Evolutionary conservation across 805 yeast genomes (phyloP), one percentile per base, ranked within the genome.

Genomic region (Wickerhamiella brachini): DNA sequence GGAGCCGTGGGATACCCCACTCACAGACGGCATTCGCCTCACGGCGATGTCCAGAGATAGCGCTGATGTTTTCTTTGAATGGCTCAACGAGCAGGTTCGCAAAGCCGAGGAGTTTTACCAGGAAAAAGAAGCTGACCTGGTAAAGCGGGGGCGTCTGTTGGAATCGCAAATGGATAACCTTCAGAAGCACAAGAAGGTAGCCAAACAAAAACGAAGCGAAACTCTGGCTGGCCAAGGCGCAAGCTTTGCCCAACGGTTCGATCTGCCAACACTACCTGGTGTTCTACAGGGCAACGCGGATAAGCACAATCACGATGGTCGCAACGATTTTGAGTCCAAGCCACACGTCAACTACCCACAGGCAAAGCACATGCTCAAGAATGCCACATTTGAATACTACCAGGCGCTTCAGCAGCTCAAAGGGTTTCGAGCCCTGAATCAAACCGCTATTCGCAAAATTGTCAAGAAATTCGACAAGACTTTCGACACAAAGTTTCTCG

Each of bases 381-480:
- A 71, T 29, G 94, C 94, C 0, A 63, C 82, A 24, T 67, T 78
- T 51, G 95, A 86, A 60, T 81, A 76, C 57, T 87, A 86, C 64
- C 73, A 90, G 52, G 77, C 84, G 8, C 68, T 87, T 54, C 85
- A 84, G 53, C 71, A 85, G 37, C 67, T 85, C 48, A 77, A 77
- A 56, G 81, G 85, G 0, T 93, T 80, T 64, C 73, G 85, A 56
- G 71, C 81, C 47, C 66, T 89, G 58, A 93, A 93, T 66, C 73
- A 88, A 29, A 88, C 95, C 0, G 98, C 94, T 0, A 79, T 89
- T 60, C 76, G 95, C 49, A 93, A 93, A 61, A 80, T 93, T 60
- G 73, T 87, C 53, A 93, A 93, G 62, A 93, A 93, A 65, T 89
- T 79, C 63, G 98, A 93, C 66, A 93, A 93, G 61, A 73, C 81